Base-by-base conservation (phyloP, 768 basidiomycete genomes). In the Mycena pura region DNA sequence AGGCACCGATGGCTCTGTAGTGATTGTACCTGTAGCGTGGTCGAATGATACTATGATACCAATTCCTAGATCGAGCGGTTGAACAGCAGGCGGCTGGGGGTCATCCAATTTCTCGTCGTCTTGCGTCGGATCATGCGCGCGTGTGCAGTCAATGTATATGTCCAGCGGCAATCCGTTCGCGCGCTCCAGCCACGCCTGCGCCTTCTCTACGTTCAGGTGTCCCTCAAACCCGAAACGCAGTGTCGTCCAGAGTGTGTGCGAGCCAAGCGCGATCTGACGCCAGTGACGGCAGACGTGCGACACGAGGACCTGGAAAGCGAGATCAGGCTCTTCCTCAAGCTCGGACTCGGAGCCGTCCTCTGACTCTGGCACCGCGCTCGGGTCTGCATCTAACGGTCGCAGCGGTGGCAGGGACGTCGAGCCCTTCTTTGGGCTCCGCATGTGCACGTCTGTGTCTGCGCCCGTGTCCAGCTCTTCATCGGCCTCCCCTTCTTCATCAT, bases 231-330 rank as follows among this genome's bases (percentile, higher is more conserved):
- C 39, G 41, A 83, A 84, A 4, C 71, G 65, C 38, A 90, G 74
- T 28, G 59, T 71, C 11, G 82, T 83, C 88, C 88, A 90, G 17
- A 90, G 77, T 9, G 76, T 73, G 0, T 86, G 84, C 0, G 82
- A 83, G 28, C 80, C 80, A 27, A 89, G 54, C 3, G 86, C 82
- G 21, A 80, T 71, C 29, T 73, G 74, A 46, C 87, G 84, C 88
- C 88, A 89, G 57, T 80, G 84, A 24, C 67, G 74, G 70, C 87
- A 89, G 10, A 88, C 82, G 65, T 87, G 87, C 17, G 87, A 87
- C 14, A 82, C 85, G 64, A 86, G 74, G 27, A 86, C 73, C 57
- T 31, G 72, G 73, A 43, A 43, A 43, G 44, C 36, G 34, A 62
- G 46, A 22, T 39, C 41, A 2, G 46, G 34, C 29, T 48, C 60